Base-by-base conservation (phyloP, 78 protist genomes). In the Planoprotostelium fungivorum region DNA sequence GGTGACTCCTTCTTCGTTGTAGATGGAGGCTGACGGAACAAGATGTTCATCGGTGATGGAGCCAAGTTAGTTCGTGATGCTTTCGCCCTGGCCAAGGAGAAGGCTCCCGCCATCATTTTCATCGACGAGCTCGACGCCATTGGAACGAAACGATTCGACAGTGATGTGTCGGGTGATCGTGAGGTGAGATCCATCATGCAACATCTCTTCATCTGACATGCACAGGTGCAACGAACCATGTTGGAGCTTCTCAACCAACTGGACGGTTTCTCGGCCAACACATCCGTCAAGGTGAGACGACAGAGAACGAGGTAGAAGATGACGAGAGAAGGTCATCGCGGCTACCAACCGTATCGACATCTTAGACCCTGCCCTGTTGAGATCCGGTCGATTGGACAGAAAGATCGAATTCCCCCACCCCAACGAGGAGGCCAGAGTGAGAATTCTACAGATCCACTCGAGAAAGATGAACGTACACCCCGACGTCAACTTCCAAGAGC, bases 41-140 rank as follows among this genome's bases (percentile, higher is more conserved):
- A n/a, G 95, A 99, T 98, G 99, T 99, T 97, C 86, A 98, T 99
- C 86, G 99, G 99, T 1, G 99, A 99, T 91, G 99, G 99, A 23
- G 99, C 99, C 34, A 97, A 97, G 94, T 83, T 99, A 1, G 99
- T 99, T 31, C 95, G 99, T 23, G 99, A 99, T 63, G 99, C 99
- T 29, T 99, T 99, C 91, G 98, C 98, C 5, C 97, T 99, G 34
- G 99, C 99, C 38, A 97, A 97, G 89, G 99, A 98, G 88, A 99
- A 98, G 51, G 94, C 95, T 0, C 99, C 99, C 9, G 94, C 99
- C 34, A 98, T 99, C 63, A 98, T 98, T 87, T 99, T 99, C 92
- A 99, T 99, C 35, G 99, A 99, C 88, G 99, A 99, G 95, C 94
- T 99, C 29, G 99, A 99, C 51, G 99, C 99, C 51, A 93, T 99